Evolutionary conservation across 495 filamentous ascomycete species (phyloP).

Genomic region (Peziza echinospora): DNA sequence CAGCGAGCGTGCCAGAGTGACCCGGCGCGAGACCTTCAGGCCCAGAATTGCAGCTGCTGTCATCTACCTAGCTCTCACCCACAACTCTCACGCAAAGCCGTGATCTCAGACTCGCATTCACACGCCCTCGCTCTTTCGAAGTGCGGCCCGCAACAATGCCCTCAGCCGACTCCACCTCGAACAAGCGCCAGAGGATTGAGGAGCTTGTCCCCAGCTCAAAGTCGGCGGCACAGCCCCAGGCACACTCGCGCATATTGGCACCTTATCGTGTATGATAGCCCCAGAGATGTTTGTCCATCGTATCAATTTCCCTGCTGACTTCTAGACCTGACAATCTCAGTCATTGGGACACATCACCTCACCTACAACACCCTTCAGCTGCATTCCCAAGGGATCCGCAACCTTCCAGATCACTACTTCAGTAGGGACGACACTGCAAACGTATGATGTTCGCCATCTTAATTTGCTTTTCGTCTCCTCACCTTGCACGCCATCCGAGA

Average conservation of each 20-base stretch:
- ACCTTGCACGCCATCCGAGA: constrained; percentile 63
- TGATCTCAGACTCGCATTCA: too few species aligned
- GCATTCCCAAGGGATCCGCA: constrained; percentile 69
- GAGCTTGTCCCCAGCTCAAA: constrained; percentile 1
- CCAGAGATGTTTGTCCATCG: constrained; percentile 2
- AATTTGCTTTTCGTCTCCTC: constrained; percentile 80
- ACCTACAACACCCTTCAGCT: constrained; percentile 69
- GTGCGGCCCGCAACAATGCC: neutral
- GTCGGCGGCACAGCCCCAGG: constrained; percentile 8
- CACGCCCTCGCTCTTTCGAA: too few species aligned
- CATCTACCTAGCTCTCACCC: too few species aligned
- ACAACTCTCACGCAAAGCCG: too few species aligned
- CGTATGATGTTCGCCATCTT: constrained; percentile 74
- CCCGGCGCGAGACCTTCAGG: too few species aligned
- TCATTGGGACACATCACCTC: constrained; percentile 85
- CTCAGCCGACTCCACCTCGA: constrained; percentile 3
- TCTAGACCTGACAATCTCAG: constrained; percentile 23
- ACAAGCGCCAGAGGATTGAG: constrained; percentile 15
- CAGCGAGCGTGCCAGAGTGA: too few species aligned
- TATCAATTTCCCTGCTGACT: constrained; percentile 4
- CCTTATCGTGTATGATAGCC: constrained; percentile 55
- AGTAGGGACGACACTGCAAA: constrained; percentile 71
- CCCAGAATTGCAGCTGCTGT: too few species aligned
- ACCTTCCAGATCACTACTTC: constrained; percentile 96
- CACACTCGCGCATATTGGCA: constrained; percentile 58